phyloP scores from a whole-genome alignment of 139 green algal species.

The Yamagishiella unicocca region DNA sequence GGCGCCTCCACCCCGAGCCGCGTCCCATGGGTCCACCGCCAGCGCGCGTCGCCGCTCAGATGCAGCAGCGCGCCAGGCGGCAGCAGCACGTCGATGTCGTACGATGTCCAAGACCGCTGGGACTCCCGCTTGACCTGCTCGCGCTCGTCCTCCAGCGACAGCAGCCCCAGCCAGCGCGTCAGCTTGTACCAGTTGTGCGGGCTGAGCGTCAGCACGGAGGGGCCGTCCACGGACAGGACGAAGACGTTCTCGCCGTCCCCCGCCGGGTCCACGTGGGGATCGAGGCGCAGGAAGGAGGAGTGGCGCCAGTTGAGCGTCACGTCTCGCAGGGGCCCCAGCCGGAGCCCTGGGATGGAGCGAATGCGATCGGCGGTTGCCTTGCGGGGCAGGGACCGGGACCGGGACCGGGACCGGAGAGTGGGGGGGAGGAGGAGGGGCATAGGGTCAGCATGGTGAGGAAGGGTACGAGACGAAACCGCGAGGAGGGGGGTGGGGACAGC shows the following conservation, averaged over 20 bases:
- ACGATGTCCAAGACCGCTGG: slow-evolving; percentile 40
- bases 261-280: slow-evolving; percentile 51
- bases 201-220: slow-evolving; percentile 45
- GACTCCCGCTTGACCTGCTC: slow-evolving; percentile 16
- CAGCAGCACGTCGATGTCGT: slow-evolving; percentile 46
- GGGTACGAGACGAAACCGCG: too few species aligned
- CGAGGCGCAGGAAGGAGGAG: slow-evolving; percentile 46
- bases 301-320: slow-evolving; percentile 58
- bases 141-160: slow-evolving; percentile 39
- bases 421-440: background rate
- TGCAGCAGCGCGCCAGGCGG: slow-evolving; percentile 26
- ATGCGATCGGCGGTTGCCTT: slow-evolving; percentile 22
- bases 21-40: slow-evolving; percentile 52
- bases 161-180: background rate
- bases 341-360: slow-evolving; percentile 24
- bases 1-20: slow-evolving; percentile 39
- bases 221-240: slow-evolving; percentile 39
- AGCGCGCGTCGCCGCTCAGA: slow-evolving; percentile 39
- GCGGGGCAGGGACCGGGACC: background rate
- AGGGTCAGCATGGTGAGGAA: too few species aligned
- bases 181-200: slow-evolving; percentile 12
- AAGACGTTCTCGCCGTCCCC: slow-evolving; percentile 56
- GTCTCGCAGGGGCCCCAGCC: slow-evolving; percentile 47
- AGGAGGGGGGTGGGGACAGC: too few species aligned
- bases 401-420: background rate